Evolutionary conservation across 768 basidiomycete species (phyloP).

Genomic region (Russula emetica): DNA sequence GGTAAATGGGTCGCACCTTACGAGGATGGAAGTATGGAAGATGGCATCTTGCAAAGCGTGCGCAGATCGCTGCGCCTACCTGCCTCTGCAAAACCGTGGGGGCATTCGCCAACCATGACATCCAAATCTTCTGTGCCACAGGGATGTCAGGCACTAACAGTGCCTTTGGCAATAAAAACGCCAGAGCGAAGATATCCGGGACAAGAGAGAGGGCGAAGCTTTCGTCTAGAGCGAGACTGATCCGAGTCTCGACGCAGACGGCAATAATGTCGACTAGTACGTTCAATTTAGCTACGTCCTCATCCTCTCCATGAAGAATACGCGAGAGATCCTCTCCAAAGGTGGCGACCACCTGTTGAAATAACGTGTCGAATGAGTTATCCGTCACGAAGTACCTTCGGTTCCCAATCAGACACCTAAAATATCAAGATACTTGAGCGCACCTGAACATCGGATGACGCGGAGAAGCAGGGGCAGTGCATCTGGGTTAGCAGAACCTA

Average conservation of each 20-base stretch:
- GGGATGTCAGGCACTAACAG: constrained; percentile 23
- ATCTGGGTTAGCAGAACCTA: constrained; percentile 32
- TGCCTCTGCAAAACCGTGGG: constrained; percentile 30
- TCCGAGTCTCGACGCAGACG: constrained; percentile 18
- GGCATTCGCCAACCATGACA: constrained; percentile 30
- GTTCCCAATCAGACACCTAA: constrained; percentile 14
- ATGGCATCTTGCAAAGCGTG: constrained; percentile 42
- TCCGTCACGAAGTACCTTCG: constrained; percentile 34
- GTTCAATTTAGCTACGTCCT: constrained; percentile 1
- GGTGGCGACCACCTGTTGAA: constrained; percentile 27
- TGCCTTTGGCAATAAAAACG: constrained; percentile 43
- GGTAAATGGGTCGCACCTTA: constrained; percentile 33
- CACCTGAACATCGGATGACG: constrained; percentile 43
- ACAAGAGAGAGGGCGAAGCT: constrained; percentile 32
- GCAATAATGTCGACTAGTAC: constrained; percentile 18
- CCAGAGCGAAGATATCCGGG: constrained; percentile 47
- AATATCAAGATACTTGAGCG: not conserved
- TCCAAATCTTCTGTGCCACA: constrained; percentile 35
- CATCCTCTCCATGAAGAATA: constrained; percentile 18
- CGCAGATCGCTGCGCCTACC: constrained; percentile 39
- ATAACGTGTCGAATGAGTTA: constrained; percentile 35
- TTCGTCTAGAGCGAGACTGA: not conserved
- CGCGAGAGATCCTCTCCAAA: constrained; percentile 21
- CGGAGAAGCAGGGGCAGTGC: constrained; percentile 38
- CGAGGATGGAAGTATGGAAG: constrained; percentile 35